phyloP scores from a whole-genome alignment of 345 rosid species.

The Linum usitatissimum region DNA sequence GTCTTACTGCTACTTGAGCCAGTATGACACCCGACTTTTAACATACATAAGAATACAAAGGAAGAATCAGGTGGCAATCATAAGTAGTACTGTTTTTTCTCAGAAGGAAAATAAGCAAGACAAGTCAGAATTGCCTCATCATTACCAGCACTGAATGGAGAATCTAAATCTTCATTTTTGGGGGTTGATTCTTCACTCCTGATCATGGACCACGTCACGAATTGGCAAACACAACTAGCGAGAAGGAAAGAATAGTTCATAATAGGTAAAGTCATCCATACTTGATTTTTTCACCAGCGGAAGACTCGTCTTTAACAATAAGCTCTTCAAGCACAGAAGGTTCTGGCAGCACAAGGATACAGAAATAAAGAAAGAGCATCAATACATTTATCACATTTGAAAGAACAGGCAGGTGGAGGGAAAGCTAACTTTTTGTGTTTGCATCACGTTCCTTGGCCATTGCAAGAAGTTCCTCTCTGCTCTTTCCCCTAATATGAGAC shows the following conservation, averaged over 20 bases:
- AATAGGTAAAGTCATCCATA: conserved; percentile 21
- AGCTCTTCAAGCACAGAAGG: conserved; percentile 30
- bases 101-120: conserved; percentile 6
- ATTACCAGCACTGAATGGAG: conserved; percentile 42
- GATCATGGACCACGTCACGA: conserved; percentile 19
- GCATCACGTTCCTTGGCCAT: conserved; percentile 45
- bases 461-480: conserved; percentile 87
- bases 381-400: background rate
- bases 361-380: conserved; percentile 5
- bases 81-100: background rate
- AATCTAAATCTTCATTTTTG: conserved; percentile 37
- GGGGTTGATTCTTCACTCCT: conserved; percentile 40
- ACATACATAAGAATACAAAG: conserved; percentile 13
- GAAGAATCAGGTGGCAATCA: conserved; percentile 1
- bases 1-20: conserved; percentile 26
- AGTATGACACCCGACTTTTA: conserved; percentile 19
- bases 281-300: conserved; percentile 43
- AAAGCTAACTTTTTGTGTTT: conserved; percentile 46
- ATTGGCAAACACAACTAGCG: conserved; percentile 10
- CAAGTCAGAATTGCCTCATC: conserved; percentile 1
- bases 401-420: conserved; percentile 1
- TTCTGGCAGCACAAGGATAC: conserved; percentile 28
- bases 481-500: conserved; percentile 80
- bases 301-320: conserved; percentile 39
- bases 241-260: conserved; percentile 1